These are phyloP conservation scores for Alectoria sarmentosa DNA, from an alignment of 495 filamentous ascomycete genomes.

Conservation along the genomic window DNA sequence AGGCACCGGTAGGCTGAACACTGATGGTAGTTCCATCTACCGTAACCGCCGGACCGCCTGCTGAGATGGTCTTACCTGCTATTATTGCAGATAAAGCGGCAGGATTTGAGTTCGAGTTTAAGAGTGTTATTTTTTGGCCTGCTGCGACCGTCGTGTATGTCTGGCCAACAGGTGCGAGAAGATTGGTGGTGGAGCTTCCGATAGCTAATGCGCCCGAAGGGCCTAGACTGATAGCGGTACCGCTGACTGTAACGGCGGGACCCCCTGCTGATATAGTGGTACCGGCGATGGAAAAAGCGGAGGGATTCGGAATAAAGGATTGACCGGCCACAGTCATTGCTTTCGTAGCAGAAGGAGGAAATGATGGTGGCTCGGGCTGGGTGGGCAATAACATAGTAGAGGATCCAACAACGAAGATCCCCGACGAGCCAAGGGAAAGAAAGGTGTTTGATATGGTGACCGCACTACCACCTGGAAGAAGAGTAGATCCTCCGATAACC, in stretches of 20 bases:
- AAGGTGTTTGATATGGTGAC: conserved; percentile 22
- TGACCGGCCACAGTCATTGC: background rate
- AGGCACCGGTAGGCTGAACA: background rate
- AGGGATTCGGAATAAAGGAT: background rate
- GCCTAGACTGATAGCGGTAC: background rate
- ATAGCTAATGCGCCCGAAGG: too few relatives aligned
- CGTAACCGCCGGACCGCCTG: conserved; percentile 11
- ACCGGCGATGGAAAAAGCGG: background rate
- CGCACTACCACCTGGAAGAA: conserved; percentile 21
- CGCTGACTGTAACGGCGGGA: background rate
- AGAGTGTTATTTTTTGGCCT: background rate
- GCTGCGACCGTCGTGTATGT: background rate
- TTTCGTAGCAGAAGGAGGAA: too few relatives aligned
- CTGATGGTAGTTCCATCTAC: conserved; percentile 3
- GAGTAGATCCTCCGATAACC: conserved; percentile 16
- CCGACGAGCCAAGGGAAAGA: background rate
- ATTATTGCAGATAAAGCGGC: background rate
- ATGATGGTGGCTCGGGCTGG: too few relatives aligned
- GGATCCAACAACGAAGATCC: too few relatives aligned
- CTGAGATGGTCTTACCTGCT: conserved; percentile 9
- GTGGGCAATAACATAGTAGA: too few relatives aligned
- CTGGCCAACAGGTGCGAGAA: too few relatives aligned
- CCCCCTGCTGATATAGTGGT: background rate
- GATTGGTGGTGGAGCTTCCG: too few relatives aligned
- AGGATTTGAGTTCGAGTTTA: too few relatives aligned